Conservation (phyloP, 768 basidiomycete genomes). For the Coprinopsis sp. region DNA sequence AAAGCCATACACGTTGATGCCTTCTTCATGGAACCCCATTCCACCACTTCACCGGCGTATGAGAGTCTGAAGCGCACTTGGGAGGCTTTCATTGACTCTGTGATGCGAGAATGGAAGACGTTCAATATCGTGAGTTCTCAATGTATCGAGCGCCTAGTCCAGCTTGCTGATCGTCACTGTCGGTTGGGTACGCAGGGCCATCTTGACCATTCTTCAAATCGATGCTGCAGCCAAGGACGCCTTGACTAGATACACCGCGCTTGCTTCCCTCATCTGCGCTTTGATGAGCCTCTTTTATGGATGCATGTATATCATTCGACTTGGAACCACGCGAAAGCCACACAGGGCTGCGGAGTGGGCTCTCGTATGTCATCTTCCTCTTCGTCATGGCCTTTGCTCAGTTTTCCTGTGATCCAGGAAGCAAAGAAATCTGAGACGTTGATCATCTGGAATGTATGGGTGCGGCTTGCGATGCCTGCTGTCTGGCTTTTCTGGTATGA, state of each 20-base stretch:
- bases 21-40: not conserved
- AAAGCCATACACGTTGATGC: not conserved
- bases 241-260: slow-evolving; percentile 49
- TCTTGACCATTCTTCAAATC: slow-evolving; percentile 32
- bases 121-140: slow-evolving; percentile 12
- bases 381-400: too few relatives aligned
- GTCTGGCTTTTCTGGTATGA: slow-evolving; percentile 59
- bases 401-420: slow-evolving; percentile 48
- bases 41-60: not conserved
- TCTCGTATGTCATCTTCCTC: slow-evolving; percentile 38
- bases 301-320: slow-evolving; percentile 61
- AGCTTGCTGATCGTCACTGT: not conserved
- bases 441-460: slow-evolving; percentile 59
- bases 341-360: slow-evolving; percentile 63
- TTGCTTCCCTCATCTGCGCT: slow-evolving; percentile 54
- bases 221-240: slow-evolving; percentile 44
- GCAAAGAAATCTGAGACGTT: slow-evolving; percentile 31
- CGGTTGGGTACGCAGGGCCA: slow-evolving; percentile 20
- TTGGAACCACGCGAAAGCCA: slow-evolving; percentile 60
- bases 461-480: slow-evolving; percentile 55
- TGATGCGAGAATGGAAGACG: slow-evolving; percentile 14
- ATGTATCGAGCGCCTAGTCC: not conserved
- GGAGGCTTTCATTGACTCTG: slow-evolving; percentile 12
- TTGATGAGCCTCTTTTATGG: slow-evolving; percentile 61
- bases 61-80: slow-evolving; percentile 1